phyloP scores from a whole-genome alignment of 805 yeast genomes.

The Starmerella stigmatis region DNA sequence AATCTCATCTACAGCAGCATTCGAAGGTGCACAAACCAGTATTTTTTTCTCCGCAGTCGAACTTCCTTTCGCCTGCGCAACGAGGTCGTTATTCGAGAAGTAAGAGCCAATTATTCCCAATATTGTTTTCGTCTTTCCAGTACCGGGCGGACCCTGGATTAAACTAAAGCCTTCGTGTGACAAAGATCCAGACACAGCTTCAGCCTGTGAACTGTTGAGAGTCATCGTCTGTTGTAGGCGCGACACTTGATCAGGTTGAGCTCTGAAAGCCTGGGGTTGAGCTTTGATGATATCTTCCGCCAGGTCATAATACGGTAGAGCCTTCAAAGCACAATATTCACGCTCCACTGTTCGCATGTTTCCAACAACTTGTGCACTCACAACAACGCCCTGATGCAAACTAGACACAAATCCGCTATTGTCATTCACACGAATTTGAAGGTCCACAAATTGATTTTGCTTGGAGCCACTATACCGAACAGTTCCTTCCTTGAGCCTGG shows the following conservation, averaged over 20 bases:
- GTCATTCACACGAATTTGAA: conserved; percentile 57
- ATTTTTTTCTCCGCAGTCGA: conserved; percentile 39
- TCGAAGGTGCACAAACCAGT: conserved; percentile 92
- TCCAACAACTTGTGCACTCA: conserved; percentile 64
- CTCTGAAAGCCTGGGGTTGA: conserved; percentile 38
- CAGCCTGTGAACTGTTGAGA: conserved; percentile 83
- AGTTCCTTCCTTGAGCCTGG: conserved; percentile 53
- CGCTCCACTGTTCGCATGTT: conserved; percentile 89
- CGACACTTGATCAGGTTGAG: conserved; percentile 30
- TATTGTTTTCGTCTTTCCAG: conserved; percentile 97
- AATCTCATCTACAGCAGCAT: conserved; percentile 96
- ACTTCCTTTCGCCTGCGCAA: not conserved
- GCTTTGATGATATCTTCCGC: conserved; percentile 58
- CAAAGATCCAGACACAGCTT: conserved; percentile 69
- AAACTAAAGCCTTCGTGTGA: conserved; percentile 66
- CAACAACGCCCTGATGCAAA: conserved; percentile 51
- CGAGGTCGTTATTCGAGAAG: conserved; percentile 26
- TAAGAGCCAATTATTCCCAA: conserved; percentile 79
- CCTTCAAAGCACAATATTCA: conserved; percentile 75
- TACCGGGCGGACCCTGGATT: conserved; percentile 97
- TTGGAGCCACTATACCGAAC: conserved; percentile 31
- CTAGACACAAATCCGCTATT: conserved; percentile 40
- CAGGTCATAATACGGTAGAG: conserved; percentile 72
- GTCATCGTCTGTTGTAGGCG: conserved; percentile 41
- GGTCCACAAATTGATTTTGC: conserved; percentile 52